Percentiles rank a stretch among this genome's conserved stretches.
Evolutionary conservation across 2,329 filamentous ascomycete species (phyloP).

Genomic region (Ambrosiella cleistominuta): DNA sequence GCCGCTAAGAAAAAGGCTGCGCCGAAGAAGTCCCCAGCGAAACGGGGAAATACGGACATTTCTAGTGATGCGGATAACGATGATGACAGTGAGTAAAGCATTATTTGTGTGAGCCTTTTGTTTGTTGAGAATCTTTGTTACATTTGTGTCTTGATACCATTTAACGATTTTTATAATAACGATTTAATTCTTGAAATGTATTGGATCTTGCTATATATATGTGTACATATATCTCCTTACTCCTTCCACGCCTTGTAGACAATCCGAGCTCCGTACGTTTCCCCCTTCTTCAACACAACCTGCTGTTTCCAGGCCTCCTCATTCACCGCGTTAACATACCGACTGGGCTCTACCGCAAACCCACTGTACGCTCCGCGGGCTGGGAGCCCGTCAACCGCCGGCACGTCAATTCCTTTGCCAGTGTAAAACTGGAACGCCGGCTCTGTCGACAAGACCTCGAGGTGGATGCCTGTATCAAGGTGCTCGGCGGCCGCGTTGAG

Average conservation of each 20-base stretch:
- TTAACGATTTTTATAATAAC: not conserved
- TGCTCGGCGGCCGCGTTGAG: slow-evolving; percentile 58
- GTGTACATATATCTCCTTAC: slow-evolving; percentile 18
- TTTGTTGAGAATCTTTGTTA: not conserved
- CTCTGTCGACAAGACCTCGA: slow-evolving; percentile 81
- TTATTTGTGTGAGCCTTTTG: not conserved
- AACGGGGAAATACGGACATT: not conserved
- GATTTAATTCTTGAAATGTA: not conserved
- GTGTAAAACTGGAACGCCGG: slow-evolving; percentile 97
- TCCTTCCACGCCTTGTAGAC: slow-evolving; percentile 77
- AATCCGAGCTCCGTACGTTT: slow-evolving; percentile 63
- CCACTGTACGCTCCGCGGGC: slow-evolving; percentile 52
- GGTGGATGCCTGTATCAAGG: slow-evolving; percentile 54
- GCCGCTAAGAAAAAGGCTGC: not conserved
- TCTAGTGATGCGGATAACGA: not conserved
- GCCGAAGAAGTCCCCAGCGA: not conserved
- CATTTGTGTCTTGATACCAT: not conserved
- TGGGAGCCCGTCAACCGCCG: slow-evolving; percentile 42
- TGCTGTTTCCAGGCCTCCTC: slow-evolving; percentile 61
- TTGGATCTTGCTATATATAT: not conserved
- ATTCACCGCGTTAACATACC: slow-evolving; percentile 80
- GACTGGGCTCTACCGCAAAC: slow-evolving; percentile 83
- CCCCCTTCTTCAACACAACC: slow-evolving; percentile 67
- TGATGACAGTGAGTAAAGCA: not conserved
- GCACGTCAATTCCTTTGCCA: slow-evolving; percentile 66